A percentile compares a stretch with the other conserved stretches of the same genome.
Conservation (phyloP, 768 basidiomycete species). For the Rhodocollybia butyracea region DNA sequence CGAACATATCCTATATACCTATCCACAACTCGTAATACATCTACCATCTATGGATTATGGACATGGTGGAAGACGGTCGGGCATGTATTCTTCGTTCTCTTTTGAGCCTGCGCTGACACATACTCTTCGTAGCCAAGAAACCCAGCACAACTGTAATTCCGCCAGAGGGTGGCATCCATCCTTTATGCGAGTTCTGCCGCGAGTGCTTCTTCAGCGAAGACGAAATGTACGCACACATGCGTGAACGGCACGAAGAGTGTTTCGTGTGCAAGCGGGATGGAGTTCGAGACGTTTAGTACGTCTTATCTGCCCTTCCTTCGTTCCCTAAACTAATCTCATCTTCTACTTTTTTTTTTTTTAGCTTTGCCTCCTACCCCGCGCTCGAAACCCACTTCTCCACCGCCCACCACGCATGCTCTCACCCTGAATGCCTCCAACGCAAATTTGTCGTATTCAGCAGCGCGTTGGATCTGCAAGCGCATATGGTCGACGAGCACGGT, state of each 20-base stretch:
- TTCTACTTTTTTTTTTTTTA: slow-evolving; percentile 15
- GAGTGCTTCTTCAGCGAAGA: slow-evolving; percentile 93
- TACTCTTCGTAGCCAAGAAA: background rate
- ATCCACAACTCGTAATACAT: slow-evolving; percentile 62
- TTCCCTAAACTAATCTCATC: slow-evolving; percentile 75
- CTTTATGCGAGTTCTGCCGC: slow-evolving; percentile 85
- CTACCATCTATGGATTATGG: slow-evolving; percentile 65
- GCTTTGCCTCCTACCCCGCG: background rate
- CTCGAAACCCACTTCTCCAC: slow-evolving; percentile 76
- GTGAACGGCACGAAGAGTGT: slow-evolving; percentile 93
- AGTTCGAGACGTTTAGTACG: slow-evolving; percentile 82
- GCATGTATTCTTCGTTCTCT: background rate
- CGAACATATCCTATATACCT: slow-evolving; percentile 84
- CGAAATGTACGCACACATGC: slow-evolving; percentile 91
- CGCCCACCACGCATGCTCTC: slow-evolving; percentile 76
- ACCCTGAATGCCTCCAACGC: slow-evolving; percentile 68
- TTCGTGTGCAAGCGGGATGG: slow-evolving; percentile 89
- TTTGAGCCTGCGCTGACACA: background rate
- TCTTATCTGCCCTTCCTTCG: slow-evolving; percentile 37
- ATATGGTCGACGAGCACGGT: slow-evolving; percentile 84
- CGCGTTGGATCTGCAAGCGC: slow-evolving; percentile 85
- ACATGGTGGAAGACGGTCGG: background rate
- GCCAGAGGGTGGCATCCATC: slow-evolving; percentile 71
- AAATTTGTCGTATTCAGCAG: slow-evolving; percentile 96
- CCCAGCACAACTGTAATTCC: slow-evolving; percentile 22